Evolutionary conservation across 2,329 filamentous ascomycete genomes (phyloP).

Genomic region (Aspergillus jensenii): DNA sequence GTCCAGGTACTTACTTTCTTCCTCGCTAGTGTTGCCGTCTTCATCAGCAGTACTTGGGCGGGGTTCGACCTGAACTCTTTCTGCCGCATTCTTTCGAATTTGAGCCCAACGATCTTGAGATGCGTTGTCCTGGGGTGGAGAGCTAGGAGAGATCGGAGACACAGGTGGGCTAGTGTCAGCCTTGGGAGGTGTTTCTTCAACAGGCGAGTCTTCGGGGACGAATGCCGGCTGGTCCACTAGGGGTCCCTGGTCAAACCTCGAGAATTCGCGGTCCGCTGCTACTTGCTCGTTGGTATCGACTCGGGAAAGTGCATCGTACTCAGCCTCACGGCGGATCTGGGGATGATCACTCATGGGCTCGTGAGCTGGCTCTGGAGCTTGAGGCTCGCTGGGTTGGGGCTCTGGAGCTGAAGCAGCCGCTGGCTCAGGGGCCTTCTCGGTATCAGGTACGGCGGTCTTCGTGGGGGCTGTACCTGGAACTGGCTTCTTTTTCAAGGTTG

Average conservation of each 20-base stretch:
- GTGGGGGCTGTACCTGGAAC: slow-evolving; percentile 18
- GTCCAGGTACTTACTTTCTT: slow-evolving; percentile 74
- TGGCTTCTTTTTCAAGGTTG: slow-evolving; percentile 37
- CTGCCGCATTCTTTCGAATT: slow-evolving; percentile 90
- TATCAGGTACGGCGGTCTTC: slow-evolving; percentile 5
- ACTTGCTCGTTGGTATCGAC: slow-evolving; percentile 54
- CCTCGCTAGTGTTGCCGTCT: slow-evolving; percentile 87
- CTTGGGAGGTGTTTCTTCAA: slow-evolving; percentile 18
- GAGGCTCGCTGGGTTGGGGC: slow-evolving; percentile 29
- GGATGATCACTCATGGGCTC: slow-evolving; percentile 29
- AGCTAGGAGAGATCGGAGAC: background rate
- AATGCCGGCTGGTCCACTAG: slow-evolving; percentile 84
- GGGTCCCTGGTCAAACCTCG: slow-evolving; percentile 83
- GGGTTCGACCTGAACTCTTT: slow-evolving; percentile 62
- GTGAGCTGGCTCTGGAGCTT: slow-evolving; percentile 12
- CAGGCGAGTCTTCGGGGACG: slow-evolving; percentile 56
- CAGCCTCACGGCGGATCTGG: slow-evolving; percentile 50
- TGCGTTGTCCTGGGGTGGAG: slow-evolving; percentile 4
- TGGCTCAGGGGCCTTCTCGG: slow-evolving; percentile 12
- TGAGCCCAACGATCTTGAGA: slow-evolving; percentile 88
- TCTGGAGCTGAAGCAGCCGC: slow-evolving; percentile 4
- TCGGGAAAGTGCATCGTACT: slow-evolving; percentile 59
- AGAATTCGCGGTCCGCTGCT: slow-evolving; percentile 53
- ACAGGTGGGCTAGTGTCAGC: slow-evolving; percentile 6
- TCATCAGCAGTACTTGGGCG: slow-evolving; percentile 66